Conservation (phyloP, 1,139 yeast genomes). For the Arxiozyma bovina region DNA sequence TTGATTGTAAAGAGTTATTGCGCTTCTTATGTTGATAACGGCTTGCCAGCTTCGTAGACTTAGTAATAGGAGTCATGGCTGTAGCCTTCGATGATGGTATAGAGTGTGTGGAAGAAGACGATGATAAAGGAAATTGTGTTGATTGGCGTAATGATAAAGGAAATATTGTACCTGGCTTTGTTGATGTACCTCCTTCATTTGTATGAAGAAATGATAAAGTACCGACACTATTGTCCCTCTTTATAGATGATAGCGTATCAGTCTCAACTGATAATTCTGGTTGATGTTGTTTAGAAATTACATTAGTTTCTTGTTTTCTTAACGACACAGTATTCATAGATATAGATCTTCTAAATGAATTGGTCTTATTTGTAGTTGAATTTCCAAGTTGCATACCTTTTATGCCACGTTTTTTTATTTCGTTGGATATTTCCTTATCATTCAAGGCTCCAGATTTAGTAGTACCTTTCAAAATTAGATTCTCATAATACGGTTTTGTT, state of each 20-base stretch:
- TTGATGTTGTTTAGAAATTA: neutral
- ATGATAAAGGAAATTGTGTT: neutral
- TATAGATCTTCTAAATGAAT: neutral
- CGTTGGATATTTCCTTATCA: conserved; percentile 3
- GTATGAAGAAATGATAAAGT: neutral
- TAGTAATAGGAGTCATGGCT: neutral
- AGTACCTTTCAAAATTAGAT: conserved; percentile 1
- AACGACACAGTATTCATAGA: neutral
- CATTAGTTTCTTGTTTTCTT: neutral
- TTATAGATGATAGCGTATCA: neutral
- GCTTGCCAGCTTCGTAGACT: conserved; percentile 1
- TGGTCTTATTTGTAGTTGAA: neutral
- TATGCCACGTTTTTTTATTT: conserved; percentile 8
- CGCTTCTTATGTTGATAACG: neutral
- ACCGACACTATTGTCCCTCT: neutral
- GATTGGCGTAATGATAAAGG: conserved; percentile 1
- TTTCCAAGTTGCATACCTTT: neutral
- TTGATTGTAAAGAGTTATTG: neutral
- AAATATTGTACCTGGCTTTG: neutral
- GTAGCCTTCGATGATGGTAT: neutral
- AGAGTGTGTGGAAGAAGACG: neutral
- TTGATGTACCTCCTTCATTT: neutral
- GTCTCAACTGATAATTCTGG: neutral
- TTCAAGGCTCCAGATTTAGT: neutral
- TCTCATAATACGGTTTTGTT: conserved; percentile 2